Conservation (phyloP, 768 basidiomycete species). For the Termitomyces titanicus region DNA sequence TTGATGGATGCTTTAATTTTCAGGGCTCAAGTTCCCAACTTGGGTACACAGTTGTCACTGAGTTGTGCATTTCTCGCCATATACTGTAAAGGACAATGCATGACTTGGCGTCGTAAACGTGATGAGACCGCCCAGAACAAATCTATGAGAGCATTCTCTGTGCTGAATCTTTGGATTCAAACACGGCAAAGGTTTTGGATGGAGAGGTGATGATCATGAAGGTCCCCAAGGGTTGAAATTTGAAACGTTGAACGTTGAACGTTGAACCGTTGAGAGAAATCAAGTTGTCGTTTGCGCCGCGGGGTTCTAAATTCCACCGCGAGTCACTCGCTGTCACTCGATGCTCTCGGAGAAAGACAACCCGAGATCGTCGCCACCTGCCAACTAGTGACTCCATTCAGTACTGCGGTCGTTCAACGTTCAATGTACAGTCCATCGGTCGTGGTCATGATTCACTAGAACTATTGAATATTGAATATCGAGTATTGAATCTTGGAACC, state of each 20-base stretch:
- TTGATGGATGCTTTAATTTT: not conserved
- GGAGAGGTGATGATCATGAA: not conserved
- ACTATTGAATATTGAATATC: too few relatives aligned
- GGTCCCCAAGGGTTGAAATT: not conserved
- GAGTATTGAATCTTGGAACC: too few relatives aligned
- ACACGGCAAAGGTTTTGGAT: not conserved
- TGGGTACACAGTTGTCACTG: not conserved
- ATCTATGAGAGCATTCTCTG: not conserved
- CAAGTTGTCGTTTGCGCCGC: not conserved
- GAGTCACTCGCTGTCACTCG: not conserved
- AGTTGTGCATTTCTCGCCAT: not conserved
- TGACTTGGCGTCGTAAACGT: not conserved
- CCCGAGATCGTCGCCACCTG: not conserved
- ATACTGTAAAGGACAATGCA: not conserved
- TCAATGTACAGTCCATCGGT: not conserved
- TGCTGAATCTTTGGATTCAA: not conserved
- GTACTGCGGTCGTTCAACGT: not conserved
- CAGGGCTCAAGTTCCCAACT: not conserved
- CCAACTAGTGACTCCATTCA: not conserved
- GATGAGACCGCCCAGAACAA: not conserved
- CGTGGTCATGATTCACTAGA: too few relatives aligned
- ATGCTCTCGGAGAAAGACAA: not conserved
- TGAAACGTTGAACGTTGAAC: too few relatives aligned
- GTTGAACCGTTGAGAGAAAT: too few relatives aligned
- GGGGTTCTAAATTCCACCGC: not conserved